phyloP scores from a whole-genome alignment of 345 rosid genomes.

The Arabidopsis thaliana region DNA sequence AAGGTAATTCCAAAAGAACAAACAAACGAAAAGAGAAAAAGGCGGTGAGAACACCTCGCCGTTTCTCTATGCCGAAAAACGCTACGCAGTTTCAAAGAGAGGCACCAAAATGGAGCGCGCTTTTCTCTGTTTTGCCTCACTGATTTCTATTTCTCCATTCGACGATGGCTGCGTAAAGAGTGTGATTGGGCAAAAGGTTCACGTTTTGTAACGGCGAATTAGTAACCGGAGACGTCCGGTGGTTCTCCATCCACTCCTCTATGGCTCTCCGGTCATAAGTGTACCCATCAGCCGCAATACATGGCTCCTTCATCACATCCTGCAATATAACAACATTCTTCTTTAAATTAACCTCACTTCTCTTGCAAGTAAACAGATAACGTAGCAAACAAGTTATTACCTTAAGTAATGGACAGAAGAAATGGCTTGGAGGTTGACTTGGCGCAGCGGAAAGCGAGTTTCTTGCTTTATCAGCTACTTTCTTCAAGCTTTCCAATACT shows the following conservation, averaged over 20 bases:
- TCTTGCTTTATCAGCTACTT: conserved; percentile 55
- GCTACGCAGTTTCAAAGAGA: conserved; percentile 19
- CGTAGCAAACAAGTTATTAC: conserved; percentile 46
- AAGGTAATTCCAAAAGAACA: background rate
- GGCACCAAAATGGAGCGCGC: conserved; percentile 13
- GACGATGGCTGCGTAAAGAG: conserved; percentile 65
- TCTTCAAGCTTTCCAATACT: conserved; percentile 61
- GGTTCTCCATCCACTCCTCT: conserved; percentile 66
- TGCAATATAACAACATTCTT: conserved; percentile 37
- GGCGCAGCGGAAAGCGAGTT: conserved; percentile 21
- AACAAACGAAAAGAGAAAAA: conserved; percentile 3
- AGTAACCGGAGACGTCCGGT: conserved; percentile 73
- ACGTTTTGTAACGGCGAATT: conserved; percentile 53
- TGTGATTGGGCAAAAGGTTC: conserved; percentile 67
- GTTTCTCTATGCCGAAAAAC: conserved; percentile 7
- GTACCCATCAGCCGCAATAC: conserved; percentile 90
- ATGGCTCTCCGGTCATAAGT: conserved; percentile 79
- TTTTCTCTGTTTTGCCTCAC: background rate
- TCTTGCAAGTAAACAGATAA: conserved; percentile 3
- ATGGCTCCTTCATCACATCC: conserved; percentile 84
- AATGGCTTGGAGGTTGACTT: conserved; percentile 61
- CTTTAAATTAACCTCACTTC: conserved; percentile 2
- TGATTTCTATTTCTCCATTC: conserved; percentile 65
- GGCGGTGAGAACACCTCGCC: background rate
- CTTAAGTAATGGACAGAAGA: conserved; percentile 82